Evolutionary conservation across 208 protist species (phyloP).

Genomic region (Leptomonas seymouri): DNA sequence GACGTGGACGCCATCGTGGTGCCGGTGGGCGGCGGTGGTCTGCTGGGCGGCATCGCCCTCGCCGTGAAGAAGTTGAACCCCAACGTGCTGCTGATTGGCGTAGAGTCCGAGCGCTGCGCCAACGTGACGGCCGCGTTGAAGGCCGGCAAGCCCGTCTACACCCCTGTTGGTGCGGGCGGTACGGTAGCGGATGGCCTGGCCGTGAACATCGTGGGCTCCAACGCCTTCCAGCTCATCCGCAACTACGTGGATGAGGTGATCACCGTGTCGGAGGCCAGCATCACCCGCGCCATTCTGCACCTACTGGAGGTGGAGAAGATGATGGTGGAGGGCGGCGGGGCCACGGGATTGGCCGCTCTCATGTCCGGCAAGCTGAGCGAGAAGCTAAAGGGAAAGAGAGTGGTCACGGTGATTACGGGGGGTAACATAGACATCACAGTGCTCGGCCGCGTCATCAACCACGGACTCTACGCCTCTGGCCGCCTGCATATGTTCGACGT

Average conservation of each 20-base stretch:
- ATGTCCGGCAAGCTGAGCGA: conserved; percentile 57
- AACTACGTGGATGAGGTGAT: conserved; percentile 81
- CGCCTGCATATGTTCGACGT: conserved; percentile 75
- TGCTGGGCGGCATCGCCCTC: conserved; percentile 85
- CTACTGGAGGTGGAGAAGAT: conserved; percentile 91
- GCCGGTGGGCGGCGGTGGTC: conserved; percentile 89
- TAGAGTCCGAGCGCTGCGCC: conserved; percentile 79
- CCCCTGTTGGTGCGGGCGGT: conserved; percentile 42
- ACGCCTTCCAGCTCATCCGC: conserved; percentile 70
- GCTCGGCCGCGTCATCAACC: conserved; percentile 87
- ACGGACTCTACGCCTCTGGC: conserved; percentile 76
- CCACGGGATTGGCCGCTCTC: conserved; percentile 74
- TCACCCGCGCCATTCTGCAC: conserved; percentile 85
- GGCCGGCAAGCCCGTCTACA: conserved; percentile 56
- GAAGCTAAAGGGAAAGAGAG: conserved; percentile 68
- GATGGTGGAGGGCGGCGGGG: conserved; percentile 88
- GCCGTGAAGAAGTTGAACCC: conserved; percentile 86
- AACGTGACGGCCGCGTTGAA: conserved; percentile 58
- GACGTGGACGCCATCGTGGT: conserved; percentile 86
- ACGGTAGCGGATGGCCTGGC: conserved; percentile 94
- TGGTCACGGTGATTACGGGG: conserved; percentile 84
- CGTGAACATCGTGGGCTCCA: conserved; percentile 78
- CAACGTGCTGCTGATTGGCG: conserved; percentile 75
- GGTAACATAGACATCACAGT: conserved; percentile 93
- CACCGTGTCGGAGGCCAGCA: conserved; percentile 69